These are phyloP conservation scores for Mycena epipterygia DNA, from an alignment of 768 basidiomycete genomes.

Conservation along the genomic window DNA sequence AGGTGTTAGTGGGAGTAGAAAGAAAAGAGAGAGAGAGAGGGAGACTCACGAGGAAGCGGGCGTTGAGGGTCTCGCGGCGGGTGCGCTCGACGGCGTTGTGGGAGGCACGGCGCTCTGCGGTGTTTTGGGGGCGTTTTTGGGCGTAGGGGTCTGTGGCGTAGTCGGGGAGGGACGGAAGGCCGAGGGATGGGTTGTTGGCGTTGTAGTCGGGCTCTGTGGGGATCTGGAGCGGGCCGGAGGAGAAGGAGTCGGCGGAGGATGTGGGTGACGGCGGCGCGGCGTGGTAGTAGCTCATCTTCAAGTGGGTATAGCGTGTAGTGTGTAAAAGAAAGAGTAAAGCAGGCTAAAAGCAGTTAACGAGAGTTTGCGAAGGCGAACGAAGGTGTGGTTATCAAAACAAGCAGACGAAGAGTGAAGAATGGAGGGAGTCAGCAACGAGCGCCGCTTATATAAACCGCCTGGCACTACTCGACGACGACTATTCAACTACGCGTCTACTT, in stretches of 20 bases:
- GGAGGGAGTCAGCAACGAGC: background rate
- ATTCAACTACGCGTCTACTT: too few relatives aligned
- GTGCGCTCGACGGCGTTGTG: conserved; percentile 87
- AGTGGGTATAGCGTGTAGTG: conserved; percentile 3
- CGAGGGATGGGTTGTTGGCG: conserved; percentile 18
- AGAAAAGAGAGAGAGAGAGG: conserved; percentile 44
- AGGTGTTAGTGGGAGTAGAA: background rate
- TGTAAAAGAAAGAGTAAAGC: background rate
- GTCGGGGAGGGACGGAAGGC: conserved; percentile 31
- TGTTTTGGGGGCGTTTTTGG: conserved; percentile 54
- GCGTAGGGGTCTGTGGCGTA: conserved; percentile 27
- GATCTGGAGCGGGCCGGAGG: conserved; percentile 33
- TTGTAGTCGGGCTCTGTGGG: conserved; percentile 27
- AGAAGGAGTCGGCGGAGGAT: conserved; percentile 32
- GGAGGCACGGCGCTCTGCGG: conserved; percentile 82
- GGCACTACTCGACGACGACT: too few relatives aligned
- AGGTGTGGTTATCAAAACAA: conserved; percentile 16
- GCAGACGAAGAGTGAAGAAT: background rate
- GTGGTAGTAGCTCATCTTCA: conserved; percentile 30
- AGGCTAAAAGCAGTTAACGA: conserved; percentile 34
- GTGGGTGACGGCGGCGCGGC: conserved; percentile 33
- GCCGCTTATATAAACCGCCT: conserved; percentile 19
- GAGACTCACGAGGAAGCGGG: conserved; percentile 65
- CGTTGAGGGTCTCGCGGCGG: conserved; percentile 80
- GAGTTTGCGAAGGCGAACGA: conserved; percentile 31